Percentiles rank a stretch among this genome's conserved stretches.
Evolutionary conservation across 208 protist species (phyloP).

Genomic region (Polymyxa betae): DNA sequence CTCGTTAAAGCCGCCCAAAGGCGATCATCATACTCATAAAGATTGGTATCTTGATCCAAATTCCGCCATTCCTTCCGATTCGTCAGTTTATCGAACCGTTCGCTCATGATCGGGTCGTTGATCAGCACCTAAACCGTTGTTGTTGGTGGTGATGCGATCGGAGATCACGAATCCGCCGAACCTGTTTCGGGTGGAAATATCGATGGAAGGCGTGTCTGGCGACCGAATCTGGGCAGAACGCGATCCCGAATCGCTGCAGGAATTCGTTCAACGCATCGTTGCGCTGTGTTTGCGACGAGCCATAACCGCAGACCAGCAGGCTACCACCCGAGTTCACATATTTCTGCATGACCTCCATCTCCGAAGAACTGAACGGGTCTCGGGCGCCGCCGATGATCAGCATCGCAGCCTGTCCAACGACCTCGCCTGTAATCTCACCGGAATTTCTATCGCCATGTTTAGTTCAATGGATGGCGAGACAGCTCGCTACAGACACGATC

Average conservation of each 20-base stretch:
- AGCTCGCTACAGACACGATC: neutral
- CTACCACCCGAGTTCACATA: neutral
- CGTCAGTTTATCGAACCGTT: neutral
- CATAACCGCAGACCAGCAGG: no score
- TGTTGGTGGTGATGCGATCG: neutral
- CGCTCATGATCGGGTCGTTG: neutral
- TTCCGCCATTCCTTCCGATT: neutral
- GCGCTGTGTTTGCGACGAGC: neutral
- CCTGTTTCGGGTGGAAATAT: constrained; percentile 50
- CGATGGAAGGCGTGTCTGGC: constrained; percentile 19
- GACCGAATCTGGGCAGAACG: neutral
- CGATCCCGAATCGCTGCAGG: constrained; percentile 15
- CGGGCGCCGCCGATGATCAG: neutral
- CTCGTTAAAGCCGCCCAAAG: neutral
- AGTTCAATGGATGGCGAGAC: neutral
- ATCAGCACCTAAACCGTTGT: constrained; percentile 10
- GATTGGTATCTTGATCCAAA: neutral
- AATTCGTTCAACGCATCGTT: constrained; percentile 5
- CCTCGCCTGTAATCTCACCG: constrained; percentile 8
- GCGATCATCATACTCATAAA: neutral
- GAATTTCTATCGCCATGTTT: neutral
- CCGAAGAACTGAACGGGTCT: neutral
- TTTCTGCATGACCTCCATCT: neutral
- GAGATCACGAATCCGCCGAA: neutral
- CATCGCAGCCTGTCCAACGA: neutral